These are phyloP conservation scores for Pythium folliculosum DNA, from an alignment of 352 stramenopile species.

Conservation along the genomic window DNA sequence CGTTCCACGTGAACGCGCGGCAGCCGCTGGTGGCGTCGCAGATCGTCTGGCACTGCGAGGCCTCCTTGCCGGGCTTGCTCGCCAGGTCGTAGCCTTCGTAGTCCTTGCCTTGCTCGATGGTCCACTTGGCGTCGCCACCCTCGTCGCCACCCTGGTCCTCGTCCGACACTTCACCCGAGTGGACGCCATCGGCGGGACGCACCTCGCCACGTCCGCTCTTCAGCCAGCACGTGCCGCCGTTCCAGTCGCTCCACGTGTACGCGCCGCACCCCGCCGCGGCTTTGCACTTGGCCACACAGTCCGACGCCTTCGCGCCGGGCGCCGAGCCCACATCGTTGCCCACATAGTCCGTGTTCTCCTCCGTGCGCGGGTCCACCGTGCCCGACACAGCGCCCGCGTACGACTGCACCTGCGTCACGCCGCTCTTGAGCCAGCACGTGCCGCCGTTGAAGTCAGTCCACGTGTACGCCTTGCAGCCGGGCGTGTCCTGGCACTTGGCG, in stretches of 20 bases:
- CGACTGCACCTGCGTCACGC: background rate
- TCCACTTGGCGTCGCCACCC: background rate
- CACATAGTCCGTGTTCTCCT: conserved; percentile 4
- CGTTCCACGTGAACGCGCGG: conserved; percentile 38
- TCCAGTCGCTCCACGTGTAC: conserved; percentile 48
- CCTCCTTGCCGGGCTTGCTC: background rate
- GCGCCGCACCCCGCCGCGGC: background rate
- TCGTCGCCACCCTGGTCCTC: conserved; percentile 11
- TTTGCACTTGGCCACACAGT: conserved; percentile 4
- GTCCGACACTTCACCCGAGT: conserved; percentile 35
- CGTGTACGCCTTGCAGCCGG: conserved; percentile 17
- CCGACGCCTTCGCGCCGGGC: background rate
- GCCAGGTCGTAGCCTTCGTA: conserved; percentile 18
- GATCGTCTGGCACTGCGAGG: background rate
- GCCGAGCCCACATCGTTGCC: conserved; percentile 19
- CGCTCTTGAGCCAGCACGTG: conserved; percentile 59
- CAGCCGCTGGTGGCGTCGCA: background rate
- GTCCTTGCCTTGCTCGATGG: conserved; percentile 1
- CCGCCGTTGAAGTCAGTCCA: conserved; percentile 56
- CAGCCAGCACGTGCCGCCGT: conserved; percentile 55
- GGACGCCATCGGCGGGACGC: background rate
- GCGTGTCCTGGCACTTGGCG: background rate
- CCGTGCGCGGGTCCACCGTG: background rate
- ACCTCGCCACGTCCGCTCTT: conserved; percentile 33
- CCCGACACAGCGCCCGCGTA: background rate